A percentile compares a stretch with the other conserved stretches of the same genome.
These are phyloP conservation scores for Hymenoscyphus repandus DNA, from an alignment of 2,329 filamentous ascomycete genomes.

Conservation along the genomic window DNA sequence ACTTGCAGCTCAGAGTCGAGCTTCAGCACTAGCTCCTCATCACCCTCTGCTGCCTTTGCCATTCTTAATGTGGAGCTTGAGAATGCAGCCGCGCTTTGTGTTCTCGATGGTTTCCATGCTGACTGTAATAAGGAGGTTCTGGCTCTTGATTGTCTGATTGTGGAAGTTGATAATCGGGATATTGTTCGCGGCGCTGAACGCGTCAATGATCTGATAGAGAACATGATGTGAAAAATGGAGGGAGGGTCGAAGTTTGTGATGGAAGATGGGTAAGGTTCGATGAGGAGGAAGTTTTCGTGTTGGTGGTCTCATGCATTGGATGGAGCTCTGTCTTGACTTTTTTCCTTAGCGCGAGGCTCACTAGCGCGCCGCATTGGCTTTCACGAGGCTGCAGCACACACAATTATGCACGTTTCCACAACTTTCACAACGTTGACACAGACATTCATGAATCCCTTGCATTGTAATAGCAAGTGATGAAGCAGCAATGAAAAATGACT, in stretches of 20 bases:
- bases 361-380: conserved; percentile 3
- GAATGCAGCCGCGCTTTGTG: conserved; percentile 28
- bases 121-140: conserved; percentile 26
- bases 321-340: conserved; percentile 10
- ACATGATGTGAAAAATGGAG: conserved; percentile 43
- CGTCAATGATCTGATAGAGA: conserved; percentile 61
- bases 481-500: neutral
- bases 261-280: conserved; percentile 4
- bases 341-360: conserved; percentile 12
- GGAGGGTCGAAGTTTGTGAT: conserved; percentile 6
- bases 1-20: conserved; percentile 77
- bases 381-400: neutral
- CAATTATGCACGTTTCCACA: conserved; percentile 4
- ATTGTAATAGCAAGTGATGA: neutral
- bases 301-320: conserved; percentile 3
- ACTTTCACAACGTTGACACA: neutral
- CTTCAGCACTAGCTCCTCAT: conserved; percentile 80
- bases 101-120: conserved; percentile 24
- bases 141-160: conserved; percentile 45
- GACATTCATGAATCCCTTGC: neutral
- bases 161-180: conserved; percentile 49
- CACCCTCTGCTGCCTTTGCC: conserved; percentile 44
- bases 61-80: conserved; percentile 40
- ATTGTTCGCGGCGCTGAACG: conserved; percentile 63
- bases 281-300: neutral